A percentile compares a stretch with the other conserved stretches of the same genome.
These are phyloP conservation scores for Pholiota microspora DNA, from an alignment of 768 basidiomycete genomes.

Conservation along the genomic window DNA sequence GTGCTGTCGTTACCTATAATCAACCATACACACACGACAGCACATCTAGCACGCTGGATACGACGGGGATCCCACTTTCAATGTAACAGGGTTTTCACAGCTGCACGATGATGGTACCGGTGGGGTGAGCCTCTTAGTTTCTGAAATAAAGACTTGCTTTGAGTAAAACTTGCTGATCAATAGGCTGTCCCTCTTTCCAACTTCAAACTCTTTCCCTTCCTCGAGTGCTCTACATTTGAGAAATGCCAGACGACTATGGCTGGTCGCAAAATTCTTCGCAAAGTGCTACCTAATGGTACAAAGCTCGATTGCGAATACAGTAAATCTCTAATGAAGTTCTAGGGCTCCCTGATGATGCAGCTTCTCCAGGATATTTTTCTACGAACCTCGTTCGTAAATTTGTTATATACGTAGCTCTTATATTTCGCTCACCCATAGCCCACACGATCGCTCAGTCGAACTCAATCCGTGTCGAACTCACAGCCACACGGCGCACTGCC, in stretches of 20 bases:
- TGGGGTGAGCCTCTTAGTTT: slow-evolving; percentile 37
- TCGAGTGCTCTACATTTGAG: slow-evolving; percentile 49
- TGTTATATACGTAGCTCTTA: background rate
- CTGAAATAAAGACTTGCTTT: no score
- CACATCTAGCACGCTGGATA: slow-evolving; percentile 44
- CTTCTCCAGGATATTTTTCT: slow-evolving; percentile 66
- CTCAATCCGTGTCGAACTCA: slow-evolving; percentile 55
- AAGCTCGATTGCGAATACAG: no score
- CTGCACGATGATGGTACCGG: slow-evolving; percentile 64
- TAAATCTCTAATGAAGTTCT: no score
- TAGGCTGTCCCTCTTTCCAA: slow-evolving; percentile 55
- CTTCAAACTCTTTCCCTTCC: slow-evolving; percentile 60
- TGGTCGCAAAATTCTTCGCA: slow-evolving; percentile 44
- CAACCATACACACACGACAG: background rate
- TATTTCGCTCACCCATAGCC: background rate
- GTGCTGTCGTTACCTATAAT: background rate
- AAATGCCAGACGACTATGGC: slow-evolving; percentile 48
- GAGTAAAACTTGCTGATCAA: background rate
- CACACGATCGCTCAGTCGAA: slow-evolving; percentile 37
- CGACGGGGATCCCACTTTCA: slow-evolving; percentile 38
- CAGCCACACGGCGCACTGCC: slow-evolving; percentile 56
- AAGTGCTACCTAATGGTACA: slow-evolving; percentile 48
- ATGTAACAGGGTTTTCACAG: slow-evolving; percentile 60
- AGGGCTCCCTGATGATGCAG: slow-evolving; percentile 60
- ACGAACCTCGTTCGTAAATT: slow-evolving; percentile 46